Evolutionary conservation across 129 eudicot species (phyloP), one percentile per base, ranked within the genome.

Genomic region (Arctium lappa): DNA sequence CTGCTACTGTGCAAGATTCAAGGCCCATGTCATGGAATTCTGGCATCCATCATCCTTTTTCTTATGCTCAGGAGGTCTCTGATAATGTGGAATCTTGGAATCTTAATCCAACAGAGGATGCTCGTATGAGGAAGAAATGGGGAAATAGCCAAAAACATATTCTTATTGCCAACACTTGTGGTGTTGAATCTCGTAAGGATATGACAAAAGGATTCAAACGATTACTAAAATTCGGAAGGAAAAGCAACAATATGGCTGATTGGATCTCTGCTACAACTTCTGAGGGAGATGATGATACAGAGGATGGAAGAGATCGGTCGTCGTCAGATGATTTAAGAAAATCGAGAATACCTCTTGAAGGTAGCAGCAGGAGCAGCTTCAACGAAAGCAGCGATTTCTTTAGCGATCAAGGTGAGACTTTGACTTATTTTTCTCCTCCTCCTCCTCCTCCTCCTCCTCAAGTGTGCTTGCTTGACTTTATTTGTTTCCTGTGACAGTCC

Each of bases 221-320:
- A 84, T 92, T 96, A 73, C 81, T 96, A 36, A 96, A 93, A 76
- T 96, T 96, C 69, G 99, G 99, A 48, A 91, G 99, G 89, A 96
- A 93, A 85, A 88, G 85, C 31, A 98, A 96, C 48, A 90, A 86
- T 78, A 48, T 93, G 86, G 96, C 87, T 85, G 99, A 96, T 83
- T 96, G 99, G 98, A 83, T 96, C 50, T 96, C 99, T 68, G 99
- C 95, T 40, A 96, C 99, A 37, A 96, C 99, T 79, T 96, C 99
- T 27, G 98, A 96, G 83, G 99, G 99, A 72, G 99, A 96, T 40
- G 98, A 96, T 80, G 99, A 96, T 76, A 89, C 91, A 22, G 98
- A 93, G 89, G 99, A 96, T 87, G 94, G 95, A 70, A 85, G 97
- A 73, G 98, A 93, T 89, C 91, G 98, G 33, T 22, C 27, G 36